Base-by-base conservation (phyloP, 371 early-diverging fungal species). In the Capillidium heterosporum region DNA sequence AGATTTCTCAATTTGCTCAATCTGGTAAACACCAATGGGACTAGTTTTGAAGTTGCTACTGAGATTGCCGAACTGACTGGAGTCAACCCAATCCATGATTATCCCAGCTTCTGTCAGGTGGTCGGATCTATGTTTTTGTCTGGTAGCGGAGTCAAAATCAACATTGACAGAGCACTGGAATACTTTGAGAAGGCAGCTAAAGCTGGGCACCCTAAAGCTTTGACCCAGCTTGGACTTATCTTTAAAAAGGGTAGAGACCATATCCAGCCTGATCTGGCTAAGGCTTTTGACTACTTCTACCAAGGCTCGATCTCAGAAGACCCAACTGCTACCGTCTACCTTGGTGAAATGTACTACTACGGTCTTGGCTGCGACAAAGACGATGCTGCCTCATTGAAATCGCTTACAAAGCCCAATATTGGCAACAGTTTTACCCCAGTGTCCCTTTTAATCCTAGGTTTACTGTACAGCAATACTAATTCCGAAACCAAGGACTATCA, bases 251-350 rank as follows among this genome's bases (percentile, higher is more conserved):
- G 31, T 75, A 80, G 49, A 83, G 84, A 28, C 75, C 80, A 19
- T 68, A 73, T 53, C 77, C 76, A 62, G 23, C 47, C 47, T 27
- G 71, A 81, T 56, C 72, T 78, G 58, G 60, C 63, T 26, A 72
- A 76, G 49, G 85, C 85, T 4, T 76, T 76, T 48, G 72, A 75
- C 56, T 83, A 79, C 78, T 84, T 82, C 64, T 61, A 71, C 29
- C 64, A 67, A 32, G 69, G 77, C 10, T 82, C 85, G 13, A 66
- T 75, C 56, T 76, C 74, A 63, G 85, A 82, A 13, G 80, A 84
- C 57, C 69, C 86, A 1, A 66, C 85, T 0, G 92, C 85, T 10
- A 60, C 59, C 17, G 57, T 59, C 40, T 54, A 39, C 32, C 41
- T 63, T 13, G 63, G 60, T 1, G 57, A 55, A 23, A 59, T 59